A percentile compares a stretch with the other conserved stretches of the same genome.
These are phyloP conservation scores for Scorias spongiosa DNA, from an alignment of 2,329 filamentous ascomycete genomes.

Conservation along the genomic window DNA sequence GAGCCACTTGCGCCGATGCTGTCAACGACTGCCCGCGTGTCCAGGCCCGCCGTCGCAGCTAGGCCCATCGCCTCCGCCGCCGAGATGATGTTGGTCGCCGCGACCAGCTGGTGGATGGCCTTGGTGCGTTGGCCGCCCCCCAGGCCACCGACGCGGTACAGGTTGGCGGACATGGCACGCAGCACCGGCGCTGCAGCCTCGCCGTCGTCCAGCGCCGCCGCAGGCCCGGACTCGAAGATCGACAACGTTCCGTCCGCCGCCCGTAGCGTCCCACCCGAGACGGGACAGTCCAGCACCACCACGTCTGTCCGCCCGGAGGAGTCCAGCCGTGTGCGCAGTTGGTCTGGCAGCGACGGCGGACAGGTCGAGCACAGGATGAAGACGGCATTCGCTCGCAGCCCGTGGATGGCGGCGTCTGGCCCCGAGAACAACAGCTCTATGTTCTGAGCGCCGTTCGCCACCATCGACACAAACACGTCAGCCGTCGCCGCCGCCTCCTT, in stretches of 20 bases:
- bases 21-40: slow-evolving; percentile 35
- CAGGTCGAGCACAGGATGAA: slow-evolving; percentile 58
- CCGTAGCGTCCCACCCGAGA: slow-evolving; percentile 54
- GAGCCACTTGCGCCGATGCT: slow-evolving; percentile 24
- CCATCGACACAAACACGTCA: slow-evolving; percentile 56
- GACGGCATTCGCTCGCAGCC: slow-evolving; percentile 42
- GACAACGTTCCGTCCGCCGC: slow-evolving; percentile 58
- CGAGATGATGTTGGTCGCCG: slow-evolving; percentile 42
- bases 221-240: slow-evolving; percentile 53
- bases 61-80: slow-evolving; percentile 43
- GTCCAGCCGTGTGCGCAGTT: slow-evolving; percentile 42
- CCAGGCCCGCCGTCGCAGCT: slow-evolving; percentile 37
- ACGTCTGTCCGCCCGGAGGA: slow-evolving; percentile 45
- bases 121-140: slow-evolving; percentile 42
- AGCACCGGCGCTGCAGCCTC: slow-evolving; percentile 39
- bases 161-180: slow-evolving; percentile 50
- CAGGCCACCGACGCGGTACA: slow-evolving; percentile 41
- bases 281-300: slow-evolving; percentile 53
- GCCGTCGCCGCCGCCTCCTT: slow-evolving; percentile 45
- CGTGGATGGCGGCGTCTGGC: slow-evolving; percentile 35
- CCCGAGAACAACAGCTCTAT: slow-evolving; percentile 49
- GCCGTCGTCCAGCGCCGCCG: slow-evolving; percentile 35
- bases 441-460: slow-evolving; percentile 56
- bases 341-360: slow-evolving; percentile 48
- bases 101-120: slow-evolving; percentile 43